A percentile compares a stretch with the other conserved stretches of the same genome.
These are phyloP conservation scores for Harrya chromipes DNA, from an alignment of 768 basidiomycete genomes.

Conservation along the genomic window DNA sequence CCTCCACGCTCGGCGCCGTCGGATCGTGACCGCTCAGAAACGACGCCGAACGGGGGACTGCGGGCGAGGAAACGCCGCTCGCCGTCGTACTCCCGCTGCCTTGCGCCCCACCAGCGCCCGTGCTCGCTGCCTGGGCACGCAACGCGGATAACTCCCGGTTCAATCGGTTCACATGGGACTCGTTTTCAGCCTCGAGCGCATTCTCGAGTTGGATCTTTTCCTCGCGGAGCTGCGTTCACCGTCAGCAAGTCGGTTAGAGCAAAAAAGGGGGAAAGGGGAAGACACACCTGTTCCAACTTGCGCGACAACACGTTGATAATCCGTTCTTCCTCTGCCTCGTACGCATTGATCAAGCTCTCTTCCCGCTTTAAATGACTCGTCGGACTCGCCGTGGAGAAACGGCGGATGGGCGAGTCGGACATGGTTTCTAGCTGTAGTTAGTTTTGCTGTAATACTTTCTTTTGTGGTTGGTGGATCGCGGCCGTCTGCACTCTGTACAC, in stretches of 20 bases:
- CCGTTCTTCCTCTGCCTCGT: slow-evolving; percentile 87
- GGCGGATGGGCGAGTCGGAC: slow-evolving; percentile 49
- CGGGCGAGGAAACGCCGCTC: neutral
- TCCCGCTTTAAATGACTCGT: slow-evolving; percentile 47
- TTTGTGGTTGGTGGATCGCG: neutral
- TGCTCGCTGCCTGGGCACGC: slow-evolving; percentile 48
- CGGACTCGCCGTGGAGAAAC: slow-evolving; percentile 54
- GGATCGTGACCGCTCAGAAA: slow-evolving; percentile 26
- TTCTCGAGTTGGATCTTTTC: slow-evolving; percentile 86
- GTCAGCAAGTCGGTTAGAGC: neutral
- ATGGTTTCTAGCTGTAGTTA: slow-evolving; percentile 11
- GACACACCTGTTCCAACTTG: slow-evolving; percentile 74
- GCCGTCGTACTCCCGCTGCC: slow-evolving; percentile 13
- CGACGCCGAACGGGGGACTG: neutral
- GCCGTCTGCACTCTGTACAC: too few species aligned
- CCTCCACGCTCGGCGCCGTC: slow-evolving; percentile 42
- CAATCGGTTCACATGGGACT: slow-evolving; percentile 76
- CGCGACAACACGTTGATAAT: slow-evolving; percentile 81
- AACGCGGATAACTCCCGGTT: slow-evolving; percentile 67
- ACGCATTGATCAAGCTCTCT: slow-evolving; percentile 82
- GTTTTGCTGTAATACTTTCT: neutral
- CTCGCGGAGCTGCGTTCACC: slow-evolving; percentile 57
- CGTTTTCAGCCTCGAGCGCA: slow-evolving; percentile 79
- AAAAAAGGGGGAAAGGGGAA: neutral
- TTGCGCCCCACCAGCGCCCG: slow-evolving; percentile 11